Percentiles rank a stretch among this genome's conserved stretches.
Evolutionary conservation across 2,329 filamentous ascomycete genomes (phyloP).

Genomic region (Calonectria fujianensis): DNA sequence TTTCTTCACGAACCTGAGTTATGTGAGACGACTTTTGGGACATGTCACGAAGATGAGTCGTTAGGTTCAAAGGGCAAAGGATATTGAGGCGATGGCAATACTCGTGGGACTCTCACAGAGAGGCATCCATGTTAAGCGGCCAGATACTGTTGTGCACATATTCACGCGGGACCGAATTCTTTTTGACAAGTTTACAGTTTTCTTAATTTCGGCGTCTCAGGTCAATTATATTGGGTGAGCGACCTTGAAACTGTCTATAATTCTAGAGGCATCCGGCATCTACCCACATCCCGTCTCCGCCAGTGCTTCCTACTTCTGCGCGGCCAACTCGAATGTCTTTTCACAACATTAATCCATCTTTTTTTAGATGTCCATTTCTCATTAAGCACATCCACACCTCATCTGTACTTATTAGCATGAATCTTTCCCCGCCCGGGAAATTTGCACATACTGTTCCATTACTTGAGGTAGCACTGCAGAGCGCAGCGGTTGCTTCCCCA

Average conservation of each 20-base stretch:
- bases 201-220: too few relatives aligned
- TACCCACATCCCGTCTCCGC: background rate
- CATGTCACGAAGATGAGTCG: too few relatives aligned
- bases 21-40: too few relatives aligned
- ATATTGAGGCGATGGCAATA: too few relatives aligned
- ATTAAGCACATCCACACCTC: background rate
- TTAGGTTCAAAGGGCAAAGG: too few relatives aligned
- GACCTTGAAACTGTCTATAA: fast-evolving
- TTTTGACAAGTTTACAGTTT: too few relatives aligned
- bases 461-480: conserved; percentile 12
- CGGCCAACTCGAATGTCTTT: background rate
- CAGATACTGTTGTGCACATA: too few relatives aligned
- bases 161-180: too few relatives aligned
- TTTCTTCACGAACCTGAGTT: too few relatives aligned
- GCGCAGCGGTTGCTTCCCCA: conserved; percentile 14
- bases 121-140: too few relatives aligned
- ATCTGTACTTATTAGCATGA: background rate
- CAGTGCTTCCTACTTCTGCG: background rate
- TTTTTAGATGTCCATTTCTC: background rate
- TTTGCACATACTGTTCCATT: background rate
- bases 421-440: too few relatives aligned
- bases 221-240: background rate
- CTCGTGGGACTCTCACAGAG: too few relatives aligned
- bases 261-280: background rate
- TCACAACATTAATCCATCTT: background rate